Conservation (phyloP, 225 moss, liverwort and hornwort genomes). For the Thuidium tamariscinum region DNA sequence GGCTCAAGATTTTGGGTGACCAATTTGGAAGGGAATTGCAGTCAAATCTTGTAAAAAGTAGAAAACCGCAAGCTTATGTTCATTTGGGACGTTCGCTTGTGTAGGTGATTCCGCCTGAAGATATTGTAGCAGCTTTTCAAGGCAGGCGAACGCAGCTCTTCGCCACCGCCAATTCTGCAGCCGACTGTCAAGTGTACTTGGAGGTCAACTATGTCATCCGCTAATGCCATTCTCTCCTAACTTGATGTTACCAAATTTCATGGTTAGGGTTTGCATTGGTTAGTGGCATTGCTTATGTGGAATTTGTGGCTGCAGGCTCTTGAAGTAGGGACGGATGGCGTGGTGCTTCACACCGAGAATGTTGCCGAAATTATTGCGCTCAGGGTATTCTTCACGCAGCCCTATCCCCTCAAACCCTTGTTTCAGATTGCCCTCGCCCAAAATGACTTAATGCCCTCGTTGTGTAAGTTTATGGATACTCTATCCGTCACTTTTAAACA, state of each 20-base stretch:
- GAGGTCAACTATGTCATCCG: conserved; percentile 7
- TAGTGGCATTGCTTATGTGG: background rate
- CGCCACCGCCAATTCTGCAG: conserved; percentile 63
- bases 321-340: conserved; percentile 39
- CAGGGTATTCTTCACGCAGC: background rate
- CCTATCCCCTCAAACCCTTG: background rate
- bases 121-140: conserved; percentile 83
- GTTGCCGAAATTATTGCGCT: conserved; percentile 25
- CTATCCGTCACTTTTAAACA: background rate
- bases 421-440: background rate
- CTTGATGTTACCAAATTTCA: background rate
- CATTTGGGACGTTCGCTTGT: background rate
- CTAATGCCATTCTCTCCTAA: background rate
- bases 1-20: background rate
- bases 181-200: conserved; percentile 69
- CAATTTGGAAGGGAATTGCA: background rate
- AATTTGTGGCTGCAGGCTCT: conserved; percentile 15
- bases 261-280: background rate
- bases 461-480: background rate
- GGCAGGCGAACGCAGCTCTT: conserved; percentile 65
- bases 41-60: background rate
- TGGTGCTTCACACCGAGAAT: conserved; percentile 42
- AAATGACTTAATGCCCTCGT: background rate
- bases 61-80: background rate
- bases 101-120: conserved; percentile 81